Conservation (phyloP, 2,329 filamentous ascomycete genomes). For the Periconia sp. region DNA sequence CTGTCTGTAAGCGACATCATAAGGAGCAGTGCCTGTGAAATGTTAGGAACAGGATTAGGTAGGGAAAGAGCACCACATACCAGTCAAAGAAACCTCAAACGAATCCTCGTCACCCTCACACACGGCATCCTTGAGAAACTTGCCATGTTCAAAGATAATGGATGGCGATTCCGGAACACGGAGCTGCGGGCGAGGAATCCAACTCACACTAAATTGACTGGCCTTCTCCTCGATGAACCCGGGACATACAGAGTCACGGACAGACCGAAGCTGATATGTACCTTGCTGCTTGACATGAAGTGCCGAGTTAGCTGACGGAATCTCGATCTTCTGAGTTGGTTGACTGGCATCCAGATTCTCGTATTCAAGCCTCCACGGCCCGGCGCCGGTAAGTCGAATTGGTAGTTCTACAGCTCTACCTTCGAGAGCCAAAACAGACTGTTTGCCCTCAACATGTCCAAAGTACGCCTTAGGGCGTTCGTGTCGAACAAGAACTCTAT, state of each 20-base stretch:
- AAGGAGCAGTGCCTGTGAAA: slow-evolving; percentile 73
- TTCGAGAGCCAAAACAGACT: slow-evolving; percentile 77
- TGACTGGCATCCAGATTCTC: slow-evolving; percentile 65
- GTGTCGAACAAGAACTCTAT: slow-evolving; percentile 83
- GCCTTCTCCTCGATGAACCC: slow-evolving; percentile 78
- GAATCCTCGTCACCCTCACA: slow-evolving; percentile 95
- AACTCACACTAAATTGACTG: slow-evolving; percentile 78
- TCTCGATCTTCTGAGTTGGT: slow-evolving; percentile 55
- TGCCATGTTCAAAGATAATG: slow-evolving; percentile 58
- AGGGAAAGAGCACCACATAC: slow-evolving; percentile 54
- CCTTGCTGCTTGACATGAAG: slow-evolving; percentile 72
- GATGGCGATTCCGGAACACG: slow-evolving; percentile 68
- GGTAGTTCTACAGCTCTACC: slow-evolving; percentile 76
- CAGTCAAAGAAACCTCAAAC: slow-evolving; percentile 80
- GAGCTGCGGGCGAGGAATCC: slow-evolving; percentile 81
- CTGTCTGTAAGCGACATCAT: slow-evolving; percentile 81
- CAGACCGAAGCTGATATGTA: slow-evolving; percentile 78
- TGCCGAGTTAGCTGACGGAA: slow-evolving; percentile 68
- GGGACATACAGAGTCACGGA: slow-evolving; percentile 81
- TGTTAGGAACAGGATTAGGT: slow-evolving; percentile 16
- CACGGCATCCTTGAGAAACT: slow-evolving; percentile 77
- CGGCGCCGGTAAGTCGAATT: slow-evolving; percentile 81
- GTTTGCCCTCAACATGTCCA: slow-evolving; percentile 81
- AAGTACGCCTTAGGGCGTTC: slow-evolving; percentile 89
- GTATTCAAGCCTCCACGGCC: slow-evolving; percentile 83